Percentiles rank a stretch among this genome's conserved stretches.
These are phyloP conservation scores for Suillus decipiens DNA, from an alignment of 768 basidiomycete genomes.

Conservation along the genomic window DNA sequence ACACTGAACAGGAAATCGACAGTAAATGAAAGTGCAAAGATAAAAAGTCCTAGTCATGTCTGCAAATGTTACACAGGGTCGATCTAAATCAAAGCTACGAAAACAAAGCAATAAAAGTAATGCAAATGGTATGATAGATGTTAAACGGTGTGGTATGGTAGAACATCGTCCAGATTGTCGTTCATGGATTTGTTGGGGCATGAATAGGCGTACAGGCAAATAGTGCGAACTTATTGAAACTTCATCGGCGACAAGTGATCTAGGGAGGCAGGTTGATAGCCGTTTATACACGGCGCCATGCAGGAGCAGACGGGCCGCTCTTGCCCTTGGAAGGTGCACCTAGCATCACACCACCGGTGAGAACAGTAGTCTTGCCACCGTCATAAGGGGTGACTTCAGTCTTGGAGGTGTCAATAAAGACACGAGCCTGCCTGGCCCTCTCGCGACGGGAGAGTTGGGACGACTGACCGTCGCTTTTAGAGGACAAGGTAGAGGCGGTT, in stretches of 20 bases:
- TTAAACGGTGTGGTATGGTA: conserved; percentile 37
- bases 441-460: conserved; percentile 68
- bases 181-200: conserved; percentile 28
- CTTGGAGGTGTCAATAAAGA: conserved; percentile 74
- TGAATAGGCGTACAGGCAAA: conserved; percentile 24
- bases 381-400: conserved; percentile 84
- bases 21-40: conserved; percentile 14
- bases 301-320: conserved; percentile 24
- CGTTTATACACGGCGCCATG: conserved; percentile 59
- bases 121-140: conserved; percentile 30
- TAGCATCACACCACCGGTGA: conserved; percentile 88
- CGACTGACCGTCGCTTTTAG: conserved; percentile 42
- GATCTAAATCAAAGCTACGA: conserved; percentile 22
- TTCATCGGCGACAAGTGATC: neutral
- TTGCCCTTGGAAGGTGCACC: conserved; percentile 45
- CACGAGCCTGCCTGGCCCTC: conserved; percentile 64
- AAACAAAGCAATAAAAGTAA: conserved; percentile 24
- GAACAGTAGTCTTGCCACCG: conserved; percentile 85
- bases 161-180: conserved; percentile 27
- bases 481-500: conserved; percentile 57
- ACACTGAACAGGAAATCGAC: conserved; percentile 26
- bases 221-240: conserved; percentile 13
- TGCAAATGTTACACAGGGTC: conserved; percentile 32
- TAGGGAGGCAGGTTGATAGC: conserved; percentile 8
- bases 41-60: conserved; percentile 2